Evolutionary conservation across 192 early-diverging fungal species (phyloP).

Genomic region (Coemansia sp.): DNA sequence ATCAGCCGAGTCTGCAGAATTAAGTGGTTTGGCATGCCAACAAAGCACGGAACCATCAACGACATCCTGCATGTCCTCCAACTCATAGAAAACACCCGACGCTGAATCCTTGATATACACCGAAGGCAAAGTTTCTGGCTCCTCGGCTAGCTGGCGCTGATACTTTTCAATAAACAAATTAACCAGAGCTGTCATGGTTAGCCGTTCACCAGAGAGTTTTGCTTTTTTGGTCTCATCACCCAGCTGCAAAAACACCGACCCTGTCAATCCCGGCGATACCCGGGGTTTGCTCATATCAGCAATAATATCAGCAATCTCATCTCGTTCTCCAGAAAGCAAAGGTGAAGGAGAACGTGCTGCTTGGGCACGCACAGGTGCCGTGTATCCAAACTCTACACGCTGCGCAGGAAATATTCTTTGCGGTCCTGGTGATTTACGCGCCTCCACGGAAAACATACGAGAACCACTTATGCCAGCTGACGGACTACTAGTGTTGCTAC

Average conservation of each 20-base stretch:
- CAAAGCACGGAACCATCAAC: constrained; percentile 51
- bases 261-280: constrained; percentile 4
- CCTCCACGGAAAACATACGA: background rate
- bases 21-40: constrained; percentile 25
- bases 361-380: constrained; percentile 15
- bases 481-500: constrained; percentile 1
- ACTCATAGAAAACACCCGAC: constrained; percentile 58
- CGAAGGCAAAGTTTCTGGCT: constrained; percentile 56
- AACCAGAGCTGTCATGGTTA: constrained; percentile 56
- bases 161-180: constrained; percentile 76
- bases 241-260: constrained; percentile 56
- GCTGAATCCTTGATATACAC: constrained; percentile 65
- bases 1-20: background rate
- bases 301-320: constrained; percentile 48
- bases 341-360: constrained; percentile 17
- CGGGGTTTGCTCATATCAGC: constrained; percentile 44
- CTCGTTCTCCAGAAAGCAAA: too few species aligned
- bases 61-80: constrained; percentile 62
- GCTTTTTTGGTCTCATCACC: constrained; percentile 62
- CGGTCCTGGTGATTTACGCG: constrained; percentile 13
- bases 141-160: constrained; percentile 56
- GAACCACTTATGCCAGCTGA: background rate
- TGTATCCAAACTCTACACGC: constrained; percentile 38
- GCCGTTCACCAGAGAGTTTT: constrained; percentile 43
- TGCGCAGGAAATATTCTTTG: constrained; percentile 14